These are phyloP conservation scores for Parietaria judaica DNA, from an alignment of 306 rosid genomes.

Conservation along the genomic window DNA sequence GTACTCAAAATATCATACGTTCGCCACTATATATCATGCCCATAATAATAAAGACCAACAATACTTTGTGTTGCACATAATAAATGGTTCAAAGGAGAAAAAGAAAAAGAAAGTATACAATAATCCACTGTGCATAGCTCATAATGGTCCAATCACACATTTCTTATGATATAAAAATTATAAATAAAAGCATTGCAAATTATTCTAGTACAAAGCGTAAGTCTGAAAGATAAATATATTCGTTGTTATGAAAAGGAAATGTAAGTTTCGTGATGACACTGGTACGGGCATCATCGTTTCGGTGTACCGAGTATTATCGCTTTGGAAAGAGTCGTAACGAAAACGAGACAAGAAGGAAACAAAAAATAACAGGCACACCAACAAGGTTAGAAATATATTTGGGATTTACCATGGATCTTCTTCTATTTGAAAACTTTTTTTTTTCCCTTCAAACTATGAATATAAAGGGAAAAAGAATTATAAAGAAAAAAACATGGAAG, in stretches of 20 bases:
- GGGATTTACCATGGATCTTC: constrained; percentile 22
- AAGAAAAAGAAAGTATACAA: constrained; percentile 1
- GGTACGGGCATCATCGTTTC: too few relatives aligned
- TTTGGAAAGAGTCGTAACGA: constrained; percentile 6
- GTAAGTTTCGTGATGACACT: too few relatives aligned
- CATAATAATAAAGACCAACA: too few relatives aligned
- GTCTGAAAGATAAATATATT: too few relatives aligned
- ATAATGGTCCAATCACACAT: constrained; percentile 6
- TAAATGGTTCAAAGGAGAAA: not conserved
- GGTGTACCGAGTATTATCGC: constrained; percentile 13
- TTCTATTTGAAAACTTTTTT: constrained; percentile 15
- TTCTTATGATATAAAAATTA: constrained; percentile 4
- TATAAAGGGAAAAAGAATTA: not conserved
- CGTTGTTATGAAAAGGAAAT: too few relatives aligned
- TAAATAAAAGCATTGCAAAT: not conserved
- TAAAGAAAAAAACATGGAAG: not conserved
- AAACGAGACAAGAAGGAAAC: not conserved
- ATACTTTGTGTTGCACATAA: not conserved
- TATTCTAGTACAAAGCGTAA: not conserved
- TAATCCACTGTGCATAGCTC: not conserved
- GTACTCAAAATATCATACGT: too few relatives aligned
- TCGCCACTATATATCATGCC: too few relatives aligned
- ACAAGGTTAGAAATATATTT: constrained; percentile 17
- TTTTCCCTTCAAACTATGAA: constrained; percentile 19
- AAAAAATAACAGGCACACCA: constrained; percentile 6